A percentile compares a stretch with the other conserved stretches of the same genome.
Conservation (phyloP, 768 basidiomycete species). For the Mycena indigotica region DNA sequence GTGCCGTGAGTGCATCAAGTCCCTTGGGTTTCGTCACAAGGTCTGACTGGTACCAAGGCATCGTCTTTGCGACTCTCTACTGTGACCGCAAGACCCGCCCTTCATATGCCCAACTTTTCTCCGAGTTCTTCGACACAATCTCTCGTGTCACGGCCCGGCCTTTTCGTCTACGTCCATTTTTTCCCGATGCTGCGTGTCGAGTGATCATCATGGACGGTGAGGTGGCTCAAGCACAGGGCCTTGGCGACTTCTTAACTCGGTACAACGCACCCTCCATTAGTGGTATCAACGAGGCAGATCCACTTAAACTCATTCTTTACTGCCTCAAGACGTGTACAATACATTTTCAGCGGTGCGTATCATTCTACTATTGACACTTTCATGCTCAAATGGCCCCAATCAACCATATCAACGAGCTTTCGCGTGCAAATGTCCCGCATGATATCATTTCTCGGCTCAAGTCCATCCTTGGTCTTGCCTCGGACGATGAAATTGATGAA, state of each 20-base stretch:
- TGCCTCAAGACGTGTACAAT: background rate
- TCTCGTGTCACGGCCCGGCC: constrained; percentile 13
- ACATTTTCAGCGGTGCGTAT: background rate
- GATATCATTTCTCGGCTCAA: background rate
- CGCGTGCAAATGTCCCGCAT: too few relatives aligned
- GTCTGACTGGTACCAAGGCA: constrained; percentile 9
- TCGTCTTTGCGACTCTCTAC: constrained; percentile 20
- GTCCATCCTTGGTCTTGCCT: background rate
- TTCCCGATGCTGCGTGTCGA: constrained; percentile 15
- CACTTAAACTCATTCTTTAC: background rate
- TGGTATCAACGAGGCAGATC: background rate
- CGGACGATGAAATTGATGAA: background rate
- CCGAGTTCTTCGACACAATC: constrained; percentile 18
- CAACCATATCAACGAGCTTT: too few relatives aligned
- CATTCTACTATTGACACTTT: background rate
- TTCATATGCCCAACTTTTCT: constrained; percentile 13
- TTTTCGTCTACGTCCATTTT: constrained; percentile 18
- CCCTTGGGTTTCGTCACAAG: constrained; percentile 9
- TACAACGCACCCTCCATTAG: background rate
- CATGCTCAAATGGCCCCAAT: background rate
- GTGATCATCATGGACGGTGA: constrained; percentile 1
- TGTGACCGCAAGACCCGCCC: constrained; percentile 21
- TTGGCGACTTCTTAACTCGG: background rate
- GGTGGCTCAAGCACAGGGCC: background rate
- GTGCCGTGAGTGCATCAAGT: constrained; percentile 8